Conservation (phyloP, 768 basidiomycete genomes). For the Lactifluus hygrophoroides region DNA sequence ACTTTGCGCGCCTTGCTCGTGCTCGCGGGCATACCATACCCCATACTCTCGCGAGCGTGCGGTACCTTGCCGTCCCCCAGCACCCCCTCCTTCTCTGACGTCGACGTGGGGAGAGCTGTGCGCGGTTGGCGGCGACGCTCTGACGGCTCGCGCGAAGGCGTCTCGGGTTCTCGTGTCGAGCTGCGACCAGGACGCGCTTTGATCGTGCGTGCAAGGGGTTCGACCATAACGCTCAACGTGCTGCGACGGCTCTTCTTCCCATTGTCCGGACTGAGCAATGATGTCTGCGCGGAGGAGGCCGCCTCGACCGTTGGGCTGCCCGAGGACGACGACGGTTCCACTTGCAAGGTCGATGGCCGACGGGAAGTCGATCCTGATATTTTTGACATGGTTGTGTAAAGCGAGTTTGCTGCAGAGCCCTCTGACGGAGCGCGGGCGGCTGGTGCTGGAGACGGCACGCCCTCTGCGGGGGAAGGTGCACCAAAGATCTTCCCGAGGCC, state of each 20-base stretch:
- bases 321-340: constrained; percentile 21
- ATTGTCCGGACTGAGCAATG: constrained; percentile 32
- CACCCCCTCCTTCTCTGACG: constrained; percentile 22
- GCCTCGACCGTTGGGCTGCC: constrained; percentile 16
- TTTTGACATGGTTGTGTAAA: constrained; percentile 23
- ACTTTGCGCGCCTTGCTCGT: constrained; percentile 90
- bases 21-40: constrained; percentile 49
- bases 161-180: constrained; percentile 23
- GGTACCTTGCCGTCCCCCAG: constrained; percentile 28
- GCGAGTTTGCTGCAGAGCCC: constrained; percentile 22
- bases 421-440: constrained; percentile 35
- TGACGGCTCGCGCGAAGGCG: constrained; percentile 25
- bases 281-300: constrained; percentile 21
- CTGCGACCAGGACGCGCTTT: constrained; percentile 27
- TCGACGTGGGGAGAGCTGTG: neutral
- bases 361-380: constrained; percentile 19
- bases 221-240: constrained; percentile 29
- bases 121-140: constrained; percentile 2
- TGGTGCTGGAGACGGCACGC: constrained; percentile 24
- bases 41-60: constrained; percentile 20
- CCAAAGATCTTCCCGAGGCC: constrained; percentile 71
- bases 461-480: constrained; percentile 28
- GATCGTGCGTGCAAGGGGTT: constrained; percentile 49
- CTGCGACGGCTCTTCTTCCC: constrained; percentile 16
- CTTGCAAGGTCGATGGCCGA: constrained; percentile 29